Evolutionary conservation across 2,329 filamentous ascomycete genomes (phyloP), one percentile per base, ranked within the genome.

Genomic region (Pleoardoris graminearum): DNA sequence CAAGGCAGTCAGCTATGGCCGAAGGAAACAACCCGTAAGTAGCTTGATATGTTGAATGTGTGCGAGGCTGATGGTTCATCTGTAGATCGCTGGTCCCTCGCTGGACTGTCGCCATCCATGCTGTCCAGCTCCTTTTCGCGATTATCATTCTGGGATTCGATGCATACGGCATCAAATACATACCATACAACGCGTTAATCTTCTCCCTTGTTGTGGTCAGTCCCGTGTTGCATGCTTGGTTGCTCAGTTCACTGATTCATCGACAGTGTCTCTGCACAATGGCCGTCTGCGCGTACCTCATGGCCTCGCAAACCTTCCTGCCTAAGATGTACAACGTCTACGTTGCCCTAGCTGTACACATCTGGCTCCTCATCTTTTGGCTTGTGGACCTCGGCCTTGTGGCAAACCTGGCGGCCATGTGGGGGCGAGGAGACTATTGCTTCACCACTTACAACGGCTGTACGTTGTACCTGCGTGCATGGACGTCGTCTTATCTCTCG

Each of bases 351-450:
- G 72, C 71, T 19, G 70, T 84, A 32, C 82, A 85, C 56, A 75
- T 80, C 17, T 75, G 80, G 51, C 75, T 80, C 25, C 63, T 80
- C 48, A 53, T 85, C 50, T 79, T 84, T 66, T 85, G 81, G 82
- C 69, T 82, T 30, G 58, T 69, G 16, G 60, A 64, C 46, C 57
- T 70, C 10, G 66, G 59, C 22, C 58, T 69, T 7, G 54, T 67
- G 16, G 62, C 65, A 11, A 54, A 60, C 29, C 55, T 70, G 10
- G 62, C 65, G 3, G 39, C 48, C 3, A 35, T 64, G 32, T 69
- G 65, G 65, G 42, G 52, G 17, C 33, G 11, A 45, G 16, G 33
- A n/a, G 21, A 47, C 22, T 44, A 37, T 25, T 65, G 54, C 35
- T 42, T 29, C 7, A 61, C 57, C 29, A 36, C 33, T 14, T 50